Conservation (phyloP, 495 filamentous ascomycete species). For the Hypoxylon crocopeplum region DNA sequence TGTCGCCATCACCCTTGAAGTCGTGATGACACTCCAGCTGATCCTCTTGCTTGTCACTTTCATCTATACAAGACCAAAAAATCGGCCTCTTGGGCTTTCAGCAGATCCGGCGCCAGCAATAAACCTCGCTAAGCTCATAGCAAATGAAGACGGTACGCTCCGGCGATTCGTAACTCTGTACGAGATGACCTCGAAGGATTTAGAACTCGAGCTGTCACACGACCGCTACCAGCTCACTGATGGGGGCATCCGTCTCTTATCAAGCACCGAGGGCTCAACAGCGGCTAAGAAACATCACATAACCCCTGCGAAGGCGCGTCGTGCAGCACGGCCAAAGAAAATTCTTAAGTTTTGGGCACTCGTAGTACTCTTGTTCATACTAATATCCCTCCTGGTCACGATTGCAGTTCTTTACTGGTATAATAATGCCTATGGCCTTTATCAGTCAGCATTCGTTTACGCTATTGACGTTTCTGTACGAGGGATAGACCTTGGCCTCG, state of each 20-base stretch:
- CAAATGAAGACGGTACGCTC: slow-evolving; percentile 15
- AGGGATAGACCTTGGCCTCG: slow-evolving; percentile 28
- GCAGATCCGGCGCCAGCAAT: slow-evolving; percentile 28
- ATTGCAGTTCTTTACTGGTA: slow-evolving; percentile 42
- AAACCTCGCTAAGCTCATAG: slow-evolving; percentile 25
- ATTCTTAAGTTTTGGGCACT: slow-evolving; percentile 37
- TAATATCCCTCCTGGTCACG: slow-evolving; percentile 29
- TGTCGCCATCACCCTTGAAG: slow-evolving; percentile 28
- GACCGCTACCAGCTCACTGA: slow-evolving; percentile 1
- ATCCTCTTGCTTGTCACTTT: slow-evolving; percentile 14
- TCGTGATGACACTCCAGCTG: slow-evolving; percentile 10
- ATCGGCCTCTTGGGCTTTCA: slow-evolving; percentile 30
- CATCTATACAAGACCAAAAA: slow-evolving; percentile 17
- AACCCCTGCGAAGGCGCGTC: background rate
- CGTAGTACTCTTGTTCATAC: slow-evolving; percentile 12
- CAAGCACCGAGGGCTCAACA: background rate
- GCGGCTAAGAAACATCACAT: slow-evolving; percentile 24
- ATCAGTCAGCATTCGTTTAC: slow-evolving; percentile 45
- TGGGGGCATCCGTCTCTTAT: background rate
- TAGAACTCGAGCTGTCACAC: background rate
- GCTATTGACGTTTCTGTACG: slow-evolving; percentile 36
- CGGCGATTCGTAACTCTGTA: slow-evolving; percentile 13
- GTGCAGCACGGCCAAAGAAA: background rate
- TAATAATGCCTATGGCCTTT: slow-evolving; percentile 33
- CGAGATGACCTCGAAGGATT: background rate